A percentile compares a stretch with the other conserved stretches of the same genome.
Evolutionary conservation across 257 asterid genomes (phyloP).

Genomic region (Penstemon newberryi): DNA sequence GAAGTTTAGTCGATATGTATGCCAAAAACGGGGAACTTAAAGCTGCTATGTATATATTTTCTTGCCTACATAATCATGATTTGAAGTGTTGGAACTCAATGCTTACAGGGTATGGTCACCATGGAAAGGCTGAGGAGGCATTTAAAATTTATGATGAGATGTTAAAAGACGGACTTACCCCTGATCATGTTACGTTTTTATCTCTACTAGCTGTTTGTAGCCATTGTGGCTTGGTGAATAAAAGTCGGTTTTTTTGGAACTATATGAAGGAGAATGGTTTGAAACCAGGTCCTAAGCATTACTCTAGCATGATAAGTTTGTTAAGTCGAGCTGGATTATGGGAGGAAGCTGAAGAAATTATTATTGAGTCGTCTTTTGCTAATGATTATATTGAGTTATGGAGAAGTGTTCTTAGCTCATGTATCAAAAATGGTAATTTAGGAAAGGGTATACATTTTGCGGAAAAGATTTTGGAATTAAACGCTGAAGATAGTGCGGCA

Average conservation of each 20-base stretch:
- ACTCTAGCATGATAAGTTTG: conserved; percentile 68
- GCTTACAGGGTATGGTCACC: conserved; percentile 73
- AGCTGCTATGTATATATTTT: conserved; percentile 50
- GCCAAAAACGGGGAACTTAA: conserved; percentile 74
- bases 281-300: conserved; percentile 72
- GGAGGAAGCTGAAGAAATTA: conserved; percentile 70
- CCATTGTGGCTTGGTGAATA: conserved; percentile 67
- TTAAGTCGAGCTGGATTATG: conserved; percentile 70
- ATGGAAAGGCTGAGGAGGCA: conserved; percentile 65
- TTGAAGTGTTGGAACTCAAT: conserved; percentile 83
- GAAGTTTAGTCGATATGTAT: conserved; percentile 77
- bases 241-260: conserved; percentile 57
- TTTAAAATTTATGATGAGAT: conserved; percentile 50
- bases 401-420: conserved; percentile 65
- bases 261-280: conserved; percentile 54
- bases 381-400: conserved; percentile 55
- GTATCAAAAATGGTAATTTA: conserved; percentile 48
- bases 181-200: conserved; percentile 68
- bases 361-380: conserved; percentile 52
- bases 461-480: conserved; percentile 42
- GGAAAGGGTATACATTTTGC: conserved; percentile 57
- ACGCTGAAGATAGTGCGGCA: conserved; percentile 56
- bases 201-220: conserved; percentile 76
- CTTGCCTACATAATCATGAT: conserved; percentile 38
- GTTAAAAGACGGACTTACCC: conserved; percentile 49